phyloP scores from a whole-genome alignment of 228 moss, liverwort and hornwort species.

The Sphagnum magellanicum region DNA sequence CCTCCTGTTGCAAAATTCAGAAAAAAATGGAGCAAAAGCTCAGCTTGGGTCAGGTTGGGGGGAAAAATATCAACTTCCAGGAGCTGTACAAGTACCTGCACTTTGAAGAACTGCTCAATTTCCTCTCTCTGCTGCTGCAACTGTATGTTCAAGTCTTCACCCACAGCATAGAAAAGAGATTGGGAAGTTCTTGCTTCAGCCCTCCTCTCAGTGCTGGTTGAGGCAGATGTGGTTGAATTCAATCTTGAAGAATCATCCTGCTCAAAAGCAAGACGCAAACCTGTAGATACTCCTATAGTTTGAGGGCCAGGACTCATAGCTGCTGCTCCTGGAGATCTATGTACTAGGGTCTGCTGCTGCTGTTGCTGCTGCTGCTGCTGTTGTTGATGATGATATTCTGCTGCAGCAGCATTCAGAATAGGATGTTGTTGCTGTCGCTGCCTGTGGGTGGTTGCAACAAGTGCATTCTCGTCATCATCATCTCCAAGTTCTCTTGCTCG shows the following conservation, averaged over 20 bases:
- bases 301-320: conserved; percentile 37
- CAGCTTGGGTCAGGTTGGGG: too few relatives aligned
- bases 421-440: conserved; percentile 21
- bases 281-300: conserved; percentile 45
- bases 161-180: conserved; percentile 26
- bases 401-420: conserved; percentile 29
- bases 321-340: conserved; percentile 28
- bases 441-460: conserved; percentile 24
- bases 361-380: not conserved
- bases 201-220: conserved; percentile 61
- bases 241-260: conserved; percentile 23
- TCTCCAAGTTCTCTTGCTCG: conserved; percentile 43
- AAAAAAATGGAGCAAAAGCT: too few relatives aligned
- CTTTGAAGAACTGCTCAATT: conserved; percentile 51
- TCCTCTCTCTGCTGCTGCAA: conserved; percentile 52
- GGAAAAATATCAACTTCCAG: too few relatives aligned
- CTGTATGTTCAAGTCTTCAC: conserved; percentile 37
- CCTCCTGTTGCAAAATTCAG: too few relatives aligned
- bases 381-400: conserved; percentile 19
- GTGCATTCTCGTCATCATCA: conserved; percentile 28
- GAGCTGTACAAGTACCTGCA: conserved; percentile 26
- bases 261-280: conserved; percentile 53
- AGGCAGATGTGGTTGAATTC: conserved; percentile 49
- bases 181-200: conserved; percentile 35
- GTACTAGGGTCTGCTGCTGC: conserved; percentile 21